Conservation (phyloP, 164 flowering plant species). For the Sedum album region DNA sequence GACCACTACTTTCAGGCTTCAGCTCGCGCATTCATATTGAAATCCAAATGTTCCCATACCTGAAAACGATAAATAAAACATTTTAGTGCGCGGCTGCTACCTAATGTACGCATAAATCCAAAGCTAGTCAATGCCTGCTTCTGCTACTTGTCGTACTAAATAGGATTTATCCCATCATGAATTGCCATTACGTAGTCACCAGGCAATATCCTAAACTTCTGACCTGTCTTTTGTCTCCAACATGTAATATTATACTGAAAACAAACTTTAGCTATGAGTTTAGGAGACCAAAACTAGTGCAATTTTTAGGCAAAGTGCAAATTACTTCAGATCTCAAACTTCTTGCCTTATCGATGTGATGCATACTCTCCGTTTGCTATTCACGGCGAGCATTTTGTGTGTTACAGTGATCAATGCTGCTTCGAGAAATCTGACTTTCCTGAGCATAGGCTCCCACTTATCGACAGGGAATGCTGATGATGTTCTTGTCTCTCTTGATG, state of each 20-base stretch:
- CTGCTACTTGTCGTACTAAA: no score
- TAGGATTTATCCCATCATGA: no score
- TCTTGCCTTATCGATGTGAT: not conserved
- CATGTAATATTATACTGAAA: no score
- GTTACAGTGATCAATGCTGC: not conserved
- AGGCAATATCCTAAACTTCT: no score
- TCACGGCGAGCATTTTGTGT: not conserved
- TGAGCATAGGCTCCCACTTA: conserved; percentile 17
- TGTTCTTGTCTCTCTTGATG: conserved; percentile 21
- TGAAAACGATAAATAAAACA: not conserved
- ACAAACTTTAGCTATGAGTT: no score
- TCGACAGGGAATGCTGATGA: conserved; percentile 14
- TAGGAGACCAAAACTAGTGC: not conserved
- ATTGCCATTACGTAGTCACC: no score
- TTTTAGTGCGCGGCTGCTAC: not conserved
- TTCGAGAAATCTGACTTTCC: not conserved
- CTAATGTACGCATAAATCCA: not conserved
- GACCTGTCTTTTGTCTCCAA: no score
- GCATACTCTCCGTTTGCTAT: not conserved
- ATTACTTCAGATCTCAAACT: not conserved
- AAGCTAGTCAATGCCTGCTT: not conserved
- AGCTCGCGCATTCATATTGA: not conserved
- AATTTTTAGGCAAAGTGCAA: not conserved
- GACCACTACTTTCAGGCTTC: no score
- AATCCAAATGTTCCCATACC: no score